Evolutionary conservation across 805 yeast genomes (phyloP), one percentile per base, ranked within the genome.

Genomic region (Candida coquimbonensis): DNA sequence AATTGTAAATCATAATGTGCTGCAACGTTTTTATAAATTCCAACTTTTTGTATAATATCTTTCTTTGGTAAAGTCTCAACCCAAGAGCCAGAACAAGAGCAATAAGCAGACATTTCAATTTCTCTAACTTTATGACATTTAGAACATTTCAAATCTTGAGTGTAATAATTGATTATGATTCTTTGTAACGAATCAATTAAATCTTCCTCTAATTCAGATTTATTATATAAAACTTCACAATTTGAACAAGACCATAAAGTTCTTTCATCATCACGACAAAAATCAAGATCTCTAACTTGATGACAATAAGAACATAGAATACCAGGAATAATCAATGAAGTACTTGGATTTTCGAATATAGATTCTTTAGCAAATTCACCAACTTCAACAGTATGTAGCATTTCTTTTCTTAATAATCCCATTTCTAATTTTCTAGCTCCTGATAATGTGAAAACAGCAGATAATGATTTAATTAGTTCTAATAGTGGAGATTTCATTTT

Each of bases 51-150:
- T 16, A 68, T 63, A 8, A 88, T 57, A 0, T 70, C 74, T 6
- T 59, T 64, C 41, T 68, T 66, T 6, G 69, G 59, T 19, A 80
- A 61, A 0, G 86, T 78, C 40, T 78, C 81, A 5, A 63, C 68
- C 96, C 96, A 89, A 14, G 65, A 61, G 9, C 99, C 99, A 0
- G 99, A 91, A 61, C 99, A 93, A 19, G 76, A 65, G 64, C 99
- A 95, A 61, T 80, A 80, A 29, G 70, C 70, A 31, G 88, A 75
- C 75, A 93, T 71, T 50, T 83, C 81, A 53, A 78, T 82, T 33
- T 76, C 79, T 55, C 79, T 78, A 46, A 87, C 69, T 46, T 70
- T 76, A 25, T 77, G 73, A 64, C 99, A 93, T 59, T 86, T 88
- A 16, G 68, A 59, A 63, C 99, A 93, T 54, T 75, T 77, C 55